A percentile compares a stretch with the other conserved stretches of the same genome.
Evolutionary conservation across 192 early-diverging fungal genomes (phyloP).

Genomic region (Coemansia sp.): DNA sequence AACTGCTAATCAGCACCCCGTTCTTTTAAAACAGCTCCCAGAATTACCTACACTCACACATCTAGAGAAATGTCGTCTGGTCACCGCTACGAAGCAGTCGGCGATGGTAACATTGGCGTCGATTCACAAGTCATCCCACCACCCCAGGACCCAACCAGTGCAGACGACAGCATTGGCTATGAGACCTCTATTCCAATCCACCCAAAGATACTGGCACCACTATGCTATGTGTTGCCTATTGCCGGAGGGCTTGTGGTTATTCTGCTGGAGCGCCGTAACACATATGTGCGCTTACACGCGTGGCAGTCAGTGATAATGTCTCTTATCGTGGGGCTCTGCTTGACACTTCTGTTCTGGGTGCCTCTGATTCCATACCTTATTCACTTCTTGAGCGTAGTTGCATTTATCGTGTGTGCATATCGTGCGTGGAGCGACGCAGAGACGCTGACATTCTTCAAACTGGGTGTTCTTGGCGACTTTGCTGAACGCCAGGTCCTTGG

Average conservation of each 20-base stretch:
- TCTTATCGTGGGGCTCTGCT: conserved; percentile 20
- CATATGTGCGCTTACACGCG: conserved; percentile 48
- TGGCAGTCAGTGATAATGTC: conserved; percentile 48
- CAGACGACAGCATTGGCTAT: conserved; percentile 47
- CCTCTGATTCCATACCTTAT: conserved; percentile 30
- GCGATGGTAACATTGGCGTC: conserved; percentile 49
- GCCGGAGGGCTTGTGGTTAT: conserved; percentile 34
- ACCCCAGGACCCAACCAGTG: conserved; percentile 18
- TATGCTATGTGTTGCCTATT: conserved; percentile 41
- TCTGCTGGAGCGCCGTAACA: conserved; percentile 46
- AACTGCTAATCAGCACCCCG: not conserved
- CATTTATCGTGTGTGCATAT: conserved; percentile 28
- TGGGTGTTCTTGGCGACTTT: conserved; percentile 47
- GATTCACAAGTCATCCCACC: conserved; percentile 46
- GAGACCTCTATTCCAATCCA: conserved; percentile 49
- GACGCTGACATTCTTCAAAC: conserved; percentile 53
- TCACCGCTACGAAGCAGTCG: conserved; percentile 45
- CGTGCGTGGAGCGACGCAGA: conserved; percentile 49
- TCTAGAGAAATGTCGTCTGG: conserved; percentile 30
- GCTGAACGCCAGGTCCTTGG: conserved; percentile 54
- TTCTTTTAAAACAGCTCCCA: not conserved
- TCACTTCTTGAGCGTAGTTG: conserved; percentile 33
- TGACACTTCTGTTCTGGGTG: conserved; percentile 48
- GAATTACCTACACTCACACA: not conserved
- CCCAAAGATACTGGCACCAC: conserved; percentile 52